phyloP scores from a whole-genome alignment of 768 basidiomycete species.

The Naematelia aurantialba region DNA sequence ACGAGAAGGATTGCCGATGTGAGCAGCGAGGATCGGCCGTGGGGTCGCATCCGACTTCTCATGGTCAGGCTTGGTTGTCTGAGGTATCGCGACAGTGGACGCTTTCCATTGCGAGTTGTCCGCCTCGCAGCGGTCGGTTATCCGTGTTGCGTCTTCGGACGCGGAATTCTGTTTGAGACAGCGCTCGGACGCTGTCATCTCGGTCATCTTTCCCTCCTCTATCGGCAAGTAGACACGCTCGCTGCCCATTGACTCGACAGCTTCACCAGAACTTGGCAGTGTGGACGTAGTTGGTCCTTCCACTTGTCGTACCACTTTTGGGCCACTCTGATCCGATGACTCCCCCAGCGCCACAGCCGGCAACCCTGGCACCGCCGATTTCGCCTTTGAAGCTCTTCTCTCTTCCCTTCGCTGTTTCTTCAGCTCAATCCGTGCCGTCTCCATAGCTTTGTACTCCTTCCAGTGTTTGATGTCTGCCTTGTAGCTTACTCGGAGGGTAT shows the following conservation, averaged over 20 bases:
- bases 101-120: neutral
- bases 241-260: neutral
- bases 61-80: neutral
- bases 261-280: neutral
- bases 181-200: neutral
- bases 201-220: too few species aligned
- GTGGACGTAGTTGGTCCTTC: neutral
- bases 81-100: neutral
- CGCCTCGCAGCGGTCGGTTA: neutral
- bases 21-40: neutral
- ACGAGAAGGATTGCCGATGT: neutral
- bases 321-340: conserved; percentile 5
- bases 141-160: neutral
- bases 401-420: conserved; percentile 25
- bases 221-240: neutral
- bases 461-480: conserved; percentile 26
- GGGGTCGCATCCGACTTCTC: neutral
- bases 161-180: neutral
- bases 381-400: conserved; percentile 2
- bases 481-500: conserved; percentile 18
- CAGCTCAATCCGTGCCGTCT: conserved; percentile 16
- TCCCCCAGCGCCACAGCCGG: neutral
- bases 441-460: conserved; percentile 34
- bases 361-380: neutral
- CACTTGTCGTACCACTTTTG: neutral